Conservation (phyloP, 192 early-diverging fungal species). For the Coemansia sp. region DNA sequence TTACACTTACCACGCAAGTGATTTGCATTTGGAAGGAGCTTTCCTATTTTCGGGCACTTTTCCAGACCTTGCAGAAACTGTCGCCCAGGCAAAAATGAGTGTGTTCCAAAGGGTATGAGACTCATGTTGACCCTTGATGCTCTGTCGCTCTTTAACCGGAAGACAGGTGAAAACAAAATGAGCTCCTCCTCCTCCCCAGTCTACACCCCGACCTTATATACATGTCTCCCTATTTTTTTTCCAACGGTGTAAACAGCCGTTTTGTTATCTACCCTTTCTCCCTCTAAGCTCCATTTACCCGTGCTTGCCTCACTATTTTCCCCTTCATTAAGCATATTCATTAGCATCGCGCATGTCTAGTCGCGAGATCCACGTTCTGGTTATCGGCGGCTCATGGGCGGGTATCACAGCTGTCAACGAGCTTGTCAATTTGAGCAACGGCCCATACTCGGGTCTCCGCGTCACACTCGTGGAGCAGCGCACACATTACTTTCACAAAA, state of each 20-base stretch:
- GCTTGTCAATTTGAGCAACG: conserved; percentile 33
- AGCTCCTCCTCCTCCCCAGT: not conserved
- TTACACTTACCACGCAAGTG: not conserved
- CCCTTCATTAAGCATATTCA: not conserved
- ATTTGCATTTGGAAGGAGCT: not conserved
- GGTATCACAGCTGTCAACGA: conserved; percentile 57
- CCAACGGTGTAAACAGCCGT: not conserved
- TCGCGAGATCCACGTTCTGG: conserved; percentile 55
- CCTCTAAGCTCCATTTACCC: not conserved
- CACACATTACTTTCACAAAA: conserved; percentile 61
- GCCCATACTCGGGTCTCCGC: conserved; percentile 33
- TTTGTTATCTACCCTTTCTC: not conserved
- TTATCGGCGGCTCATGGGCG: conserved; percentile 62
- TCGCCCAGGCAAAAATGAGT: not conserved
- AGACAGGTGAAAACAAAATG: not conserved
- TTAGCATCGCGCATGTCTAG: conserved; percentile 27
- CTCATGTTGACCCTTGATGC: not conserved
- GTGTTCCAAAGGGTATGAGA: not conserved
- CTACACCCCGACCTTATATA: not conserved
- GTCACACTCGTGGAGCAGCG: conserved; percentile 63
- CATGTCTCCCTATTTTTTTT: not conserved
- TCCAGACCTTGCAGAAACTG: not conserved
- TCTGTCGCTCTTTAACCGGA: not conserved
- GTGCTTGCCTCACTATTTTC: not conserved
- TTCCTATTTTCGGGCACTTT: not conserved